Base-by-base conservation (phyloP, 1,284 basidiomycete species). In the Papiliotrema laurentii region DNA sequence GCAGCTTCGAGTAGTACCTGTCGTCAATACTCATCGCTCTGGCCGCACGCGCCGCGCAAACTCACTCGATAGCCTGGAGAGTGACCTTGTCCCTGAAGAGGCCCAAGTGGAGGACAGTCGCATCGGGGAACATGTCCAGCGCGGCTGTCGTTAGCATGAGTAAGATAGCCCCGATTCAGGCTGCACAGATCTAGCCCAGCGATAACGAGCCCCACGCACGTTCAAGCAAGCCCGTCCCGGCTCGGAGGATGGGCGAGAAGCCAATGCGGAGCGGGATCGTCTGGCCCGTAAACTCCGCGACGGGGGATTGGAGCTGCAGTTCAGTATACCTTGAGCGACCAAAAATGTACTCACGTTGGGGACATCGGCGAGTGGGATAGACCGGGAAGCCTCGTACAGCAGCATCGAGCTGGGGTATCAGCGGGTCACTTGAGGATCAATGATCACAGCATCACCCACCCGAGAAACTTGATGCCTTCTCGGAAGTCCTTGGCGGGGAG, bases 151-250 rank as follows among this genome's bases (percentile, higher is more conserved):
- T 50, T 16, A 47, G 33, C 38, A 22, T 24, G 43, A 38, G 14
- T 7, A 43, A 31, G 16, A 13, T 24, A 24, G 19, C 28, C 28
- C 41, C 2, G 22, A 28, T 31, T n/a, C 19, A n/a, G n/a, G n/a
- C n/a, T n/a, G n/a, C n/a, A n/a, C n/a, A n/a, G n/a, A n/a, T n/a
- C n/a, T n/a, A n/a, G n/a, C n/a, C n/a, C n/a, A n/a, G n/a, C n/a
- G n/a, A n/a, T n/a, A n/a, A n/a, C n/a, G n/a, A n/a, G n/a, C n/a
- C 35, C 19, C 22, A 59, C 72, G 37, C 69, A 54, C 87, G 83
- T 59, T 96, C 90, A 0, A 87, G 83, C 88, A 97, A 92, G n/a
- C 90, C 90, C 50, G 93, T 77, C 19, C 93, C 93, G 14, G 93
- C 93, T 43, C 93, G 84, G 49, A 97, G 77, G 63, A 97, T 89